A percentile compares a stretch with the other conserved stretches of the same genome.
Conservation (phyloP, 495 filamentous ascomycete genomes). For the Neurospora sp. region DNA sequence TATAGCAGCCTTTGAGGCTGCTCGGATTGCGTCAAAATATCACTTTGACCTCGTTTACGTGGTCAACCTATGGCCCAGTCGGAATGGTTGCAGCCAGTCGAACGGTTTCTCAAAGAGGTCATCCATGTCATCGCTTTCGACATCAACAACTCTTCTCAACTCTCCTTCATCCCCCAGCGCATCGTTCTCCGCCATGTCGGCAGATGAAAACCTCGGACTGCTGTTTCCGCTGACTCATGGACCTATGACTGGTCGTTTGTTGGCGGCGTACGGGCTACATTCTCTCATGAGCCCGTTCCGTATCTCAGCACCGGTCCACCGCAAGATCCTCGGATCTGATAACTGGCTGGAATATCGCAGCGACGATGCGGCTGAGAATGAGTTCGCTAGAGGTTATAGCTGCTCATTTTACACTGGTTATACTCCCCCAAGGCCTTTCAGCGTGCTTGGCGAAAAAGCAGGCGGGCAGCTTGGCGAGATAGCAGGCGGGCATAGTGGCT, state of each 20-base stretch:
- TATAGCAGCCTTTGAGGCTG: slow-evolving; percentile 29
- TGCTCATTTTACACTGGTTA: slow-evolving; percentile 29
- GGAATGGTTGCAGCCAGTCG: slow-evolving; percentile 8
- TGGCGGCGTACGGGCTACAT: slow-evolving; percentile 30
- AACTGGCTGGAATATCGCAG: slow-evolving; percentile 33
- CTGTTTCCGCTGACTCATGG: background rate
- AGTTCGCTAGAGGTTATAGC: slow-evolving; percentile 29
- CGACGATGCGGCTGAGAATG: slow-evolving; percentile 14
- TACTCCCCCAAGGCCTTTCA: slow-evolving; percentile 3
- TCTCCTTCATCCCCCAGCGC: background rate
- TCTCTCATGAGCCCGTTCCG: slow-evolving; percentile 28
- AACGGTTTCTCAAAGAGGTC: slow-evolving; percentile 1
- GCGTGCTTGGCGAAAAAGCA: background rate
- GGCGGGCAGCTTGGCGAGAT: background rate
- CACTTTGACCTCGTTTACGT: slow-evolving; percentile 34
- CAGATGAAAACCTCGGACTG: background rate
- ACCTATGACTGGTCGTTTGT: slow-evolving; percentile 24
- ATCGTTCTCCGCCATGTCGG: background rate
- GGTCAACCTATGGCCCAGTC: slow-evolving; percentile 32
- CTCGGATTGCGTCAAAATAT: slow-evolving; percentile 28
- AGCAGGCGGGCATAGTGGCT: background rate
- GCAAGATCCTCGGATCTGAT: slow-evolving; percentile 23
- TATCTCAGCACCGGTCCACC: slow-evolving; percentile 26
- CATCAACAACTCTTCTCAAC: background rate
- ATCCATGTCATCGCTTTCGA: slow-evolving; percentile 3